These are phyloP conservation scores for Lasiodiplodia citricola DNA, from an alignment of 2,329 filamentous ascomycete genomes.

Conservation along the genomic window DNA sequence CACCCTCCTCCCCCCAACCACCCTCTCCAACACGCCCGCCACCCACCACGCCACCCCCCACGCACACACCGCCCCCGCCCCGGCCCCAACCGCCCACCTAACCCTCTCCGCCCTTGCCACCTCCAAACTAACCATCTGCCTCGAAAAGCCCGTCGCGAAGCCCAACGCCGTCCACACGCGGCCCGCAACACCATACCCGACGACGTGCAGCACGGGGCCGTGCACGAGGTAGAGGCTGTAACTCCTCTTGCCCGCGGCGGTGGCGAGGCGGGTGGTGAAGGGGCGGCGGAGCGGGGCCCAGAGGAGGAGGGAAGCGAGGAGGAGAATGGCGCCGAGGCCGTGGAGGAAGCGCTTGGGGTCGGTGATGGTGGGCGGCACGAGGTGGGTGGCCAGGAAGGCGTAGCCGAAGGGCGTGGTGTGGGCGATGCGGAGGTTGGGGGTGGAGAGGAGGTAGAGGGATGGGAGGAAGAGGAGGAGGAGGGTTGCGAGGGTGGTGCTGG, in stretches of 20 bases:
- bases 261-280: neutral
- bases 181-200: neutral
- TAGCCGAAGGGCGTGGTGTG: neutral
- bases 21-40: neutral
- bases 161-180: neutral
- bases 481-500: neutral
- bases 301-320: neutral
- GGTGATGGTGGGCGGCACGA: slow-evolving; percentile 6
- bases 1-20: neutral
- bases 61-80: neutral
- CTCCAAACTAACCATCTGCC: neutral
- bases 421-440: slow-evolving; percentile 14
- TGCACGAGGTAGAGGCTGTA: slow-evolving; percentile 10
- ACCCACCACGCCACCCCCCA: neutral
- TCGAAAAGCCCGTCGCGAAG: neutral
- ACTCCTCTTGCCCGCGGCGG: neutral
- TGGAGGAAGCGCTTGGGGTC: slow-evolving; percentile 22
- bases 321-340: slow-evolving; percentile 13
- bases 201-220: slow-evolving; percentile 7
- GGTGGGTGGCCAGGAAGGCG: neutral
- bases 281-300: neutral
- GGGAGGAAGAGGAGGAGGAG: neutral
- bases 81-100: neutral
- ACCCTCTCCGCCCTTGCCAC: neutral
- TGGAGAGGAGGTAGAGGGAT: slow-evolving; percentile 18